These are phyloP conservation scores for Candida easanensis DNA, from an alignment of 805 yeast species.

Conservation along the genomic window DNA sequence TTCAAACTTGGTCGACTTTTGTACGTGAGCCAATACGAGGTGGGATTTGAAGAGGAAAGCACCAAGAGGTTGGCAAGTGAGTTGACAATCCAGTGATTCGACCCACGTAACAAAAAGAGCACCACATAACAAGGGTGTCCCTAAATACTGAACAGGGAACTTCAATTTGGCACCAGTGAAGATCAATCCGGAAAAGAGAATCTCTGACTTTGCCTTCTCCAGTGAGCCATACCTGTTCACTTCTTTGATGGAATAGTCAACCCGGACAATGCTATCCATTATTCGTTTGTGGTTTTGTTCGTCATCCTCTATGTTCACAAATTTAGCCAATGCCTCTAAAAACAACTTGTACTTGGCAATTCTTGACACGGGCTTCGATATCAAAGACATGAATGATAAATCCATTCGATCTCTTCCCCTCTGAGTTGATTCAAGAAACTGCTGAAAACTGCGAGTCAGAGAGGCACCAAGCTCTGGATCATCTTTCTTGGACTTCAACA, in stretches of 20 bases:
- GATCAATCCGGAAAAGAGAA: conserved; percentile 16
- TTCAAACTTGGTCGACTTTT: conserved; percentile 28
- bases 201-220: conserved; percentile 20
- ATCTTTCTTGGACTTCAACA: conserved; percentile 30
- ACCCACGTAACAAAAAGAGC: conserved; percentile 41
- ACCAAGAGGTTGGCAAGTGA: conserved; percentile 29
- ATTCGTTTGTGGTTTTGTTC: conserved; percentile 17
- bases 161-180: conserved; percentile 16
- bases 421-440: conserved; percentile 42
- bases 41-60: conserved; percentile 50
- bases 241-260: conserved; percentile 27
- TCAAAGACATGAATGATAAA: conserved; percentile 49
- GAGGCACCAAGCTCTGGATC: conserved; percentile 24
- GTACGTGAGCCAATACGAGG: conserved; percentile 36
- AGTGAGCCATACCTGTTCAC: conserved; percentile 30
- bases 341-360: conserved; percentile 49
- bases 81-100: conserved; percentile 16
- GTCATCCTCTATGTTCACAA: conserved; percentile 24
- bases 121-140: conserved; percentile 43
- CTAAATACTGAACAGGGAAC: conserved; percentile 46
- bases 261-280: conserved; percentile 13
- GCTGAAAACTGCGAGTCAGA: conserved; percentile 32
- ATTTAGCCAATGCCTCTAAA: conserved; percentile 39
- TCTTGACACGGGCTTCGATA: conserved; percentile 53
- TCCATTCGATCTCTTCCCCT: conserved; percentile 37